phyloP scores from a whole-genome alignment of 768 basidiomycete genomes.

The Cytidiella melzeri region DNA sequence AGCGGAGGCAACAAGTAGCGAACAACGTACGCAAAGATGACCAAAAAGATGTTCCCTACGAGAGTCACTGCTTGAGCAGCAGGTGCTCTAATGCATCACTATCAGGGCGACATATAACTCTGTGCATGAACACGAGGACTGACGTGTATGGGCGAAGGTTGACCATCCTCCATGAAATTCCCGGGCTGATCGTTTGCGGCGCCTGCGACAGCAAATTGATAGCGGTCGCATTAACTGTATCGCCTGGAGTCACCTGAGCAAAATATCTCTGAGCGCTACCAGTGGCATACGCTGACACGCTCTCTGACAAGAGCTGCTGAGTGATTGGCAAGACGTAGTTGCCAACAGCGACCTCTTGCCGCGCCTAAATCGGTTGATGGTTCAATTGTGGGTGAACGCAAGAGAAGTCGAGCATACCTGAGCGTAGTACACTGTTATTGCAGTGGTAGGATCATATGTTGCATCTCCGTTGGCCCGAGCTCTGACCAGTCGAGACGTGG shows the following conservation, averaged over 20 bases:
- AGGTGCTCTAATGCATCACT: slow-evolving; percentile 17
- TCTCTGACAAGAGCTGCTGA: slow-evolving; percentile 18
- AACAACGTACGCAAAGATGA: slow-evolving; percentile 24
- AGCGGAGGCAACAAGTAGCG: too few species aligned
- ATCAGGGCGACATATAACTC: not conserved
- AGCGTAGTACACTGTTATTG: slow-evolving; percentile 36
- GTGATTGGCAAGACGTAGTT: slow-evolving; percentile 35
- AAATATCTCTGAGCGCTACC: slow-evolving; percentile 20
- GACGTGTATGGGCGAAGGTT: slow-evolving; percentile 36
- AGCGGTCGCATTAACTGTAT: slow-evolving; percentile 32
- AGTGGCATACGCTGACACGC: slow-evolving; percentile 19
- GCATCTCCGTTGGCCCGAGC: slow-evolving; percentile 33
- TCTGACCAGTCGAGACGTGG: slow-evolving; percentile 24
- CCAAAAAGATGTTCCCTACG: slow-evolving; percentile 33
- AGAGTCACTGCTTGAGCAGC: slow-evolving; percentile 38
- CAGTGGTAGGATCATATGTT: slow-evolving; percentile 29
- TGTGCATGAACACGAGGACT: not conserved
- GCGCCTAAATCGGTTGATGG: slow-evolving; percentile 17
- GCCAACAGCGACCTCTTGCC: slow-evolving; percentile 35
- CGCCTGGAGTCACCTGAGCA: slow-evolving; percentile 21
- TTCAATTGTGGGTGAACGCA: not conserved
- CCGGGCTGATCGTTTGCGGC: slow-evolving; percentile 32
- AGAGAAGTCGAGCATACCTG: slow-evolving; percentile 31
- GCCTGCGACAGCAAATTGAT: slow-evolving; percentile 31
- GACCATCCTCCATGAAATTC: slow-evolving; percentile 28